Evolutionary conservation across 371 early-diverging fungal species (phyloP).

Genomic region (Mucor velutinosus): DNA sequence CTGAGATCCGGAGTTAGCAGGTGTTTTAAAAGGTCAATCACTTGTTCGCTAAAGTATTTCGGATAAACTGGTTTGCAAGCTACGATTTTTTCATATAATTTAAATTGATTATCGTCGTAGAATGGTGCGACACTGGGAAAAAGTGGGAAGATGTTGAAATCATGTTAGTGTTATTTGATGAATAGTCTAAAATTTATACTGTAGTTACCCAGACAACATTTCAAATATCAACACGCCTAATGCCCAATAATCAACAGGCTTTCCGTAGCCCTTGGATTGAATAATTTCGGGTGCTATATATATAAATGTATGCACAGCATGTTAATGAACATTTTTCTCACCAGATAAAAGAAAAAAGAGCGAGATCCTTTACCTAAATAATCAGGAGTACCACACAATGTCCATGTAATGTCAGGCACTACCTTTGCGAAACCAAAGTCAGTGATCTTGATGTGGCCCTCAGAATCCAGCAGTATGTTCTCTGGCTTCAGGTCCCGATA

Average conservation of each 20-base stretch:
- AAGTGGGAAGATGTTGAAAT: slow-evolving; percentile 13
- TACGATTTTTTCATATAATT: slow-evolving; percentile 90
- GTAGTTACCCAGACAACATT: slow-evolving; percentile 77
- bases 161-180: not conserved
- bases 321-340: not conserved
- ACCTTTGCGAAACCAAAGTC: slow-evolving; percentile 99
- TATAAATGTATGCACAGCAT: slow-evolving; percentile 45
- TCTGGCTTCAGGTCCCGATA: slow-evolving; percentile 97
- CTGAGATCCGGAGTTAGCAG: slow-evolving; percentile 85
- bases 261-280: slow-evolving; percentile 93
- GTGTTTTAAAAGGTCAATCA: slow-evolving; percentile 86
- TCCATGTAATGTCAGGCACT: slow-evolving; percentile 72
- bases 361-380: slow-evolving; percentile 54
- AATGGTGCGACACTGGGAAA: slow-evolving; percentile 71
- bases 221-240: slow-evolving; percentile 96
- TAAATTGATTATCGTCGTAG: slow-evolving; percentile 89
- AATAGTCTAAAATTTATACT: not conserved
- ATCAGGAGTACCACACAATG: slow-evolving; percentile 98
- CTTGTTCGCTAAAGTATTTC: slow-evolving; percentile 76
- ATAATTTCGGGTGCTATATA: slow-evolving; percentile 96
- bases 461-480: slow-evolving; percentile 85
- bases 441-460: slow-evolving; percentile 96
- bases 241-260: slow-evolving; percentile 97
- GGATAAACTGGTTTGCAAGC: slow-evolving; percentile 59
- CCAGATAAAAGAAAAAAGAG: not conserved